phyloP scores from a whole-genome alignment of 345 rosid species.

The Salix caprea region DNA sequence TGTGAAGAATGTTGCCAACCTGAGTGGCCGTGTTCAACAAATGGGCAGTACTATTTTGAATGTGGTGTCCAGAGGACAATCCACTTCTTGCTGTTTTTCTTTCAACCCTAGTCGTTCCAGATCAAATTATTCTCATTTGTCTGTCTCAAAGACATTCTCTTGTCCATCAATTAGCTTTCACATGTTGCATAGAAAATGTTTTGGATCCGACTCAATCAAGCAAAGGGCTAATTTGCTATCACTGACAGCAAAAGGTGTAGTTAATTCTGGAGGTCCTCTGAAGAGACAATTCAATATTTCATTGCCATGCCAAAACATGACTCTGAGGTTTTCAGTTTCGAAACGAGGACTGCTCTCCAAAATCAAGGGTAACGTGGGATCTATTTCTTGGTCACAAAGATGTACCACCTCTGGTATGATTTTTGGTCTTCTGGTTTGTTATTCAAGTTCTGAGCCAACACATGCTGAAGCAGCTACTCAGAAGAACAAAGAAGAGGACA shows the following conservation, averaged over 20 bases:
- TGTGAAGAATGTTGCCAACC: conserved; percentile 43
- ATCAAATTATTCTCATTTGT: conserved; percentile 32
- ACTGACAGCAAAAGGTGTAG: conserved; percentile 33
- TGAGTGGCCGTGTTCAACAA: conserved; percentile 33
- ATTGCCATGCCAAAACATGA: conserved; percentile 34
- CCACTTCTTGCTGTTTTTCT: conserved; percentile 33
- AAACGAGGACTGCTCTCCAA: conserved; percentile 35
- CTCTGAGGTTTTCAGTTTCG: conserved; percentile 42
- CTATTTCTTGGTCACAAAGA: conserved; percentile 39
- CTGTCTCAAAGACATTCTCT: conserved; percentile 40
- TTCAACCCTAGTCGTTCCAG: conserved; percentile 27
- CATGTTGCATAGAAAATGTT: conserved; percentile 24
- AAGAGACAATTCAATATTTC: conserved; percentile 48
- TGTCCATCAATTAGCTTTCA: conserved; percentile 25
- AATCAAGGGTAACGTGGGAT: conserved; percentile 40
- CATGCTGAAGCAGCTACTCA: conserved; percentile 51
- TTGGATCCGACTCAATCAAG: conserved; percentile 25
- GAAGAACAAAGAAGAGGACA: conserved; percentile 34
- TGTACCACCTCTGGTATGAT: conserved; percentile 46
- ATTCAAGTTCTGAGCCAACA: conserved; percentile 52
- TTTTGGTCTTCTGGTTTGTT: conserved; percentile 65
- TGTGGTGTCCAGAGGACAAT: conserved; percentile 35
- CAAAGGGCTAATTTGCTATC: conserved; percentile 30
- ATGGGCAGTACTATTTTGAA: conserved; percentile 37
- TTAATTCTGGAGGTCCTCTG: conserved; percentile 23